Base-by-base conservation (phyloP, 306 rosid species). In the Quercus bicolor region DNA sequence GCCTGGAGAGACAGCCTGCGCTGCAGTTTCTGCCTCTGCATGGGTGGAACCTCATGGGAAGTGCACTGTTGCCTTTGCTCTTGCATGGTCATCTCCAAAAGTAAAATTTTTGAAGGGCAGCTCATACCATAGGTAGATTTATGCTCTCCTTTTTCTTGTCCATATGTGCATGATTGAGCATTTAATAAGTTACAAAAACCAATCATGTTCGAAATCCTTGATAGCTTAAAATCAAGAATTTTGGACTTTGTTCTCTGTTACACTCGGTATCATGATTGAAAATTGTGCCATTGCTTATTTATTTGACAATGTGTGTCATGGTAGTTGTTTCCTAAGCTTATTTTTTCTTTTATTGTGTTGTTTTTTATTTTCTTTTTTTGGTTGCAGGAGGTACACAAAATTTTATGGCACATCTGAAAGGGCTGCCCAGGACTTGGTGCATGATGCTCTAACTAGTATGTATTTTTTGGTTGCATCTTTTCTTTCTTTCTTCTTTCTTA, bases 31-130 rank as follows among this genome's bases (percentile, higher is more conserved):
- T 77, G 99, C 98, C 81, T 85, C 99, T 45, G 76, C 99, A 51
- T 95, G 98, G 98, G 99, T 95, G 61, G 99, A 95, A 88, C 97
- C 99, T 79, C 98, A 93, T 89, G 98, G 99, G 87, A 95, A 91
- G 81, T 91, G 97, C 79, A 95, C 98, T 31, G 89, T 95, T 13
- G 94, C 99, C 61, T 95, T 95, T 91, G 81, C 93, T 79, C 87
- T 95, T 56, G 93, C 98, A 68, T 95, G 99, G 99, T 86, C 99
- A 80, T 95, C 99, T 78, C 98, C 99, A 6, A 95, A 93, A 92
- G 86, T 95, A 2, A 92, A 93, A 88, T 95, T 93, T 84, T 86
- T 75, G 18, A 95, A 95, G 80, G 99, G 99, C 56, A 86, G 93
- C 87, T 82, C 98, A 52, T 95, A 90, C 75, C 84, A 79, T 74